These are phyloP conservation scores for Excoecaria agallocha DNA, from an alignment of 345 rosid species.

Conservation along the genomic window DNA sequence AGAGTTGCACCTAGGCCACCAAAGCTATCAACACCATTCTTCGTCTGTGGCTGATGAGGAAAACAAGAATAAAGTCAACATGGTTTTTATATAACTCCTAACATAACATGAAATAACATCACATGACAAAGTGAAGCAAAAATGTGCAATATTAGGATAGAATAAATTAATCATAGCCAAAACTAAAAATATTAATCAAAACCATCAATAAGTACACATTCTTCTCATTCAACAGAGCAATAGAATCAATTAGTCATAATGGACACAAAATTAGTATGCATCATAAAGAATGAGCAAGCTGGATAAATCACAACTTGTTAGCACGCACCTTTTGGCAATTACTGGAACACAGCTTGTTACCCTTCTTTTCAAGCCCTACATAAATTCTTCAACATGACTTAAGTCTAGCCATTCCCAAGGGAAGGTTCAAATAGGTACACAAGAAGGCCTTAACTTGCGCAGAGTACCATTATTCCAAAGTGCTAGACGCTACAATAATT, in stretches of 20 bases:
- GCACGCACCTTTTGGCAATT: neutral
- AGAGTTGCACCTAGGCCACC: slow-evolving; percentile 99
- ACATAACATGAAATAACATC: slow-evolving; percentile 4
- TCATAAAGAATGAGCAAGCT: neutral
- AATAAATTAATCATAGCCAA: neutral
- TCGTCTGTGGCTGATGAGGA: slow-evolving; percentile 67
- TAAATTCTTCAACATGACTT: neutral
- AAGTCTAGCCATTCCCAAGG: neutral
- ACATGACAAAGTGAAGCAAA: neutral
- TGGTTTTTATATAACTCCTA: neutral
- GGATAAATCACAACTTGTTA: neutral
- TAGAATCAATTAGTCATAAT: neutral
- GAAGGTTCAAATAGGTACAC: neutral
- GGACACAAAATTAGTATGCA: neutral
- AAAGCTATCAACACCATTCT: slow-evolving; percentile 85
- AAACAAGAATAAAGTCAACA: slow-evolving; percentile 5
- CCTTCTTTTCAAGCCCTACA: neutral
- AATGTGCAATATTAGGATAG: neutral
- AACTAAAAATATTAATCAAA: neutral
- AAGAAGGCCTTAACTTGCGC: neutral
- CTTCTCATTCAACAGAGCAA: neutral
- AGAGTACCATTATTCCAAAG: no score
- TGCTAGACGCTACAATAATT: no score
- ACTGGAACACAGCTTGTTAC: neutral
- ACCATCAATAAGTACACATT: neutral